Conservation (phyloP, 441 rosid species). For the Erysimum pusillum region DNA sequence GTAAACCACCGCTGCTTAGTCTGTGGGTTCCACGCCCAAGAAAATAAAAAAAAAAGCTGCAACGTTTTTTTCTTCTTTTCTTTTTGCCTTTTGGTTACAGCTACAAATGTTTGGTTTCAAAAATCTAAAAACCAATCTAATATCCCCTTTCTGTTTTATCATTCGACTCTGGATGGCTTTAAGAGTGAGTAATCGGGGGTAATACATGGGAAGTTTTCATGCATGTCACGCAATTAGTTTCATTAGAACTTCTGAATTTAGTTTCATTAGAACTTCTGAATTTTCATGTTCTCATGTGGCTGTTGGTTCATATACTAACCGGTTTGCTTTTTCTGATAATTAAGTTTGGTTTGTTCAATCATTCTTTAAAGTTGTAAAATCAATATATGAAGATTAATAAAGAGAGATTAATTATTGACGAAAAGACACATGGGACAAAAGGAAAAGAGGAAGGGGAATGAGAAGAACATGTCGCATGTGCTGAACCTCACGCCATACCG, state of each 20-base stretch:
- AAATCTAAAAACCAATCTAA: constrained; percentile 20
- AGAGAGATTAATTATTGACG: constrained; percentile 32
- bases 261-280: not conserved
- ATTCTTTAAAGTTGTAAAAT: constrained; percentile 12
- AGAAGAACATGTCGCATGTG: constrained; percentile 50
- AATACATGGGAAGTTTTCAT: not conserved
- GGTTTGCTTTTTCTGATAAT: not conserved
- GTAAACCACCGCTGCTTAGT: constrained; percentile 4
- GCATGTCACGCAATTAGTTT: too few species aligned
- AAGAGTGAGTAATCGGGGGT: not conserved
- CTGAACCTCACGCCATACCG: constrained; percentile 38
- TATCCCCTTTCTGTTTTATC: not conserved
- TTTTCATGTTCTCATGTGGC: not conserved
- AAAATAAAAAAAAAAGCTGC: constrained; percentile 8
- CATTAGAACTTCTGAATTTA: too few species aligned
- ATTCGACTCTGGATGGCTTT: not conserved
- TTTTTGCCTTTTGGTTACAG: not conserved
- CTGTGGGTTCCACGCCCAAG: constrained; percentile 4
- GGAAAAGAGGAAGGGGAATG: constrained; percentile 29
- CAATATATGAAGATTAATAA: constrained; percentile 28
- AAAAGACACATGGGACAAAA: constrained; percentile 48
- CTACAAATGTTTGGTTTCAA: constrained; percentile 22
- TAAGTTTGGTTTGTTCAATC: constrained; percentile 31
- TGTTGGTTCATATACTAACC: not conserved
- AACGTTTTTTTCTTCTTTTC: not conserved